Base-by-base conservation (phyloP, 2,329 filamentous ascomycete genomes). In the Penicillium sp. region DNA sequence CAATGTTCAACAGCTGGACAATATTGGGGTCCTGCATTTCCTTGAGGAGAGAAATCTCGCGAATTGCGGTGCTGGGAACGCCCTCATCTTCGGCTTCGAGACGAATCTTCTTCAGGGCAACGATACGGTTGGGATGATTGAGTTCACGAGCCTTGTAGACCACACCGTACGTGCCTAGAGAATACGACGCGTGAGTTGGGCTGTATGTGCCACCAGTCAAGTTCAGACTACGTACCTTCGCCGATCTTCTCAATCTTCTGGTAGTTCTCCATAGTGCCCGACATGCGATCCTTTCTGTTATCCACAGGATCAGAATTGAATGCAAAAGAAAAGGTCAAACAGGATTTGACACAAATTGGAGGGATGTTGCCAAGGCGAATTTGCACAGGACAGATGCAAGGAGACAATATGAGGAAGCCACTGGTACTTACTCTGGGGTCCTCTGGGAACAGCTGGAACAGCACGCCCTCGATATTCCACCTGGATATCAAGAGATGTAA, bases 231-330 rank as follows among this genome's bases (percentile, higher is more conserved):
- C 80, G 63, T 75, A 93, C 90, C 90, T 82, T 95, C 90, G 72
- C 90, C 90, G 65, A 95, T 90, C 79, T 95, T 95, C 77, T 95
- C 90, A 66, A 95, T 81, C 77, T 95, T 95, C 75, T 95, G 88
- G 72, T 95, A 95, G 75, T 95, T 95, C 73, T 95, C 89, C 90
- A 95, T 95, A 59, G 53, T 70, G 50, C 29, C 41, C 30, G 27
- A 18, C 35, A 46, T 38, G 39, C 34, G 16, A 34, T 46, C 9
- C 25, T 50, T 37, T 19, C 42, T 50, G 27, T 29, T 35, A 9
- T 35, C 19, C 13, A 34, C 9, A 11, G 40, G 46, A 27, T 56
- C 48, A 58, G 33, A 37, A 31, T 19, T 46, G 18, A 16, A 18
- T 37, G 6, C 11, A 29, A 33, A n/a, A 35, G 27, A 41, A 12